Base-by-base conservation (phyloP, 1,284 basidiomycete species). In the Pseudozyma thailandica region DNA sequence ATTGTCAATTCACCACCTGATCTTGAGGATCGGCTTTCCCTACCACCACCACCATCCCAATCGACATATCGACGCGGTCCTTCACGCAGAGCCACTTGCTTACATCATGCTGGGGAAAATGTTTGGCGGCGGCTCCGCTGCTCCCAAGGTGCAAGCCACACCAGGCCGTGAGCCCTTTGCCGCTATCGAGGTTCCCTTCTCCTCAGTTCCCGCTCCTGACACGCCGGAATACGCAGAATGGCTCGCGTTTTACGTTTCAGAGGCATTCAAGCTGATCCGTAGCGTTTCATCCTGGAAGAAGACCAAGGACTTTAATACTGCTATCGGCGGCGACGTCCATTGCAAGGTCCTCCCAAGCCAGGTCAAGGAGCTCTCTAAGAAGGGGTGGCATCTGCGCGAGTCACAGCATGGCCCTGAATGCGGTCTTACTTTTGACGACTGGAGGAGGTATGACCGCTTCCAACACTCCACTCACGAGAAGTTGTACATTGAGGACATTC, bases 381-480 rank as follows among this genome's bases (percentile, higher is more conserved):
- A 64, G 42, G 70, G 52, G 6, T 80, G 78, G 78, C 78, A 80
- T 45, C 55, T 74, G 45, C 62, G 77, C 18, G 59, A 71, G 38
- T 65, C 56, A 1, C 43, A 59, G n/a, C 78, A 75, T 38, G 50
- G 39, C 3, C 20, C 63, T 6, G 61, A 65, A 5, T 53, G 44
- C 49, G 68, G 59, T 6, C 26, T 78, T 28, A 50, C 43, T 9
- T 81, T 61, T 45, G 65, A 77, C 1, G 71, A 64, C 46, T 79
- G 78, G 35, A 48, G 58, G 6, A 50, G 59, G 3, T 77, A 77
- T 6, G 57, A 78, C 5, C 50, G 72, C 10, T 50, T 73, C 30
- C 47, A 77, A 23, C 79, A 81, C 50, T 48, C 76, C 18, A 44
- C 23, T 5, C 38, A 74, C 31, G 79, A 81, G 49, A 65, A 48